These are phyloP conservation scores for Gossypium turneri DNA, from an alignment of 345 rosid species.

Conservation along the genomic window DNA sequence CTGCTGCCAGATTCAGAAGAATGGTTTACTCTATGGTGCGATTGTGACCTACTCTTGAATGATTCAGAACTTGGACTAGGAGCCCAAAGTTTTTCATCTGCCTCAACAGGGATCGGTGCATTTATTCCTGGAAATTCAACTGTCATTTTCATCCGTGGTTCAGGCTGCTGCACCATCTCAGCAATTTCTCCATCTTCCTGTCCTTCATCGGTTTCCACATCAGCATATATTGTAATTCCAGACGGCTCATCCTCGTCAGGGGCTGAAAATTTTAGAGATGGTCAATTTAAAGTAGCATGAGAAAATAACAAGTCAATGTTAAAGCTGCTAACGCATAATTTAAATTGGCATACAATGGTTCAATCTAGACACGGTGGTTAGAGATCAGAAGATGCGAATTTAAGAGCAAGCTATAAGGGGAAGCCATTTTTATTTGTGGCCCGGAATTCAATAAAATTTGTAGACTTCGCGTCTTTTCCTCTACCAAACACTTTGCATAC, in stretches of 20 bases:
- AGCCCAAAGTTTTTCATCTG: constrained; percentile 66
- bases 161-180: constrained; percentile 29
- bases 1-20: constrained; percentile 36
- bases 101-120: constrained; percentile 73
- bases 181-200: constrained; percentile 68
- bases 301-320: neutral
- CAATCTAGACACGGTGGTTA: neutral
- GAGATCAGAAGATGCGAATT: neutral
- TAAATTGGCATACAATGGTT: neutral
- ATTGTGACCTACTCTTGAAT: constrained; percentile 30
- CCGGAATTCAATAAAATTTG: neutral
- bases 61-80: constrained; percentile 36
- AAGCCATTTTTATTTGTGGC: neutral
- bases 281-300: constrained; percentile 7
- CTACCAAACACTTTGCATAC: neutral
- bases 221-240: constrained; percentile 70
- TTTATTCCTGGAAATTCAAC: constrained; percentile 82
- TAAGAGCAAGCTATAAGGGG: neutral
- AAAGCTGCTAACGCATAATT: neutral
- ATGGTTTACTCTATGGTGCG: constrained; percentile 27
- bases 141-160: constrained; percentile 46
- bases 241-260: constrained; percentile 57
- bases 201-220: constrained; percentile 47
- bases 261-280: constrained; percentile 34
- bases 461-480: neutral